Evolutionary conservation across 2,329 filamentous ascomycete species (phyloP), one percentile per base, ranked within the genome.

Genomic region (Conoideocrella luteorostrata): DNA sequence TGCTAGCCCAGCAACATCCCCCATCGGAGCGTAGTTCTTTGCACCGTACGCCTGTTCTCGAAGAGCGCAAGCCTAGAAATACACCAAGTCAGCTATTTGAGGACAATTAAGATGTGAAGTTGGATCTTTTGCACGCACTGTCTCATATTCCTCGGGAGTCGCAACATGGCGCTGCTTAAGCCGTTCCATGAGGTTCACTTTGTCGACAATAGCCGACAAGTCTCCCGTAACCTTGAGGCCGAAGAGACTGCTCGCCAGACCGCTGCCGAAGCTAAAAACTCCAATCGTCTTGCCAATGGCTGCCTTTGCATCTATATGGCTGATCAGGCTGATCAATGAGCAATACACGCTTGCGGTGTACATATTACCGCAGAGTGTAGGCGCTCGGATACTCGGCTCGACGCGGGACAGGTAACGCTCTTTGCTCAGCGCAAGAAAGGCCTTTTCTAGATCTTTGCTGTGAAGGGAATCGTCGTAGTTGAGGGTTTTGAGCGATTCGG

Each of bases 261-360:
- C 32, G 15, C 32, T 35, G 9, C 32, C 32, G 17, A n/a, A 35
- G 32, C 32, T 35, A 20, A 10, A 35, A n/a, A 35, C 17, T 9
- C 32, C 32, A 15, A 35, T 35, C 7, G 13, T 35, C 32, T 35
- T 35, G 7, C 32, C 32, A 7, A 35, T 17, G 17, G 32, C 12
- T 20, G 9, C 32, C 17, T 35, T n/a, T 9, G 24, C 36, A 26
- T 39, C 36, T 10, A 39, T 39, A 17, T 39, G 9, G 21, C 36
- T 39, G 7, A 39, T 15, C 5, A 39, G 21, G 36, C 36, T 39
- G 10, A 39, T 24, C 7, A 39, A 22, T 5, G 36, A 39, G 21
- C 36, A 39, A n/a, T 24, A 39, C 7, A 39, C 9, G 24, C 36
- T 39, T 7, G 36, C 36, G 5, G 36, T 39, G 21, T 39, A 39